Conservation (phyloP, 495 filamentous ascomycete species). For the Cercophora newfieldiana region DNA sequence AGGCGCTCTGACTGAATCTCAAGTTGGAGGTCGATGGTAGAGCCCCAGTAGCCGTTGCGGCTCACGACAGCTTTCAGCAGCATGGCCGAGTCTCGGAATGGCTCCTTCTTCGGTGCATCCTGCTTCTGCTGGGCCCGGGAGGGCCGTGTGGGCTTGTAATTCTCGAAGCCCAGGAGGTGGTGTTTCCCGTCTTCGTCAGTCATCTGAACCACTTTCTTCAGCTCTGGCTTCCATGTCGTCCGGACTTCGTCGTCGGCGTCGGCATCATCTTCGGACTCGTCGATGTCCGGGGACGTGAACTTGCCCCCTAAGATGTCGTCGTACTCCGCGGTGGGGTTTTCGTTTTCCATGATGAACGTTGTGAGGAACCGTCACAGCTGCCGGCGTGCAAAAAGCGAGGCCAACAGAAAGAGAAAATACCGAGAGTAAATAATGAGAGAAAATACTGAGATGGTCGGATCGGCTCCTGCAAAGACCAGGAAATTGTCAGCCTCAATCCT, state of each 20-base stretch:
- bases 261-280: background rate
- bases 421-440: background rate
- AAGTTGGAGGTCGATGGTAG: background rate
- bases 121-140: background rate
- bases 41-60: background rate
- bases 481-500: background rate
- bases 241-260: background rate
- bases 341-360: background rate
- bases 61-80: background rate
- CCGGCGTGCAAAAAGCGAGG: no score
- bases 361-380: no score
- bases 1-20: slow-evolving; percentile 1
- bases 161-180: background rate
- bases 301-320: background rate
- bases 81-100: background rate
- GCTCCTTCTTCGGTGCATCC: background rate
- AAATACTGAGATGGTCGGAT: background rate
- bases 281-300: background rate
- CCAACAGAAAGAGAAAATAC: no score
- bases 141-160: background rate
- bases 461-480: background rate
- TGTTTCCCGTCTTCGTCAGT: background rate
- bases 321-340: background rate
- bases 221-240: slow-evolving; percentile 5
- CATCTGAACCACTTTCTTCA: slow-evolving; percentile 8